Evolutionary conservation across 1,284 basidiomycete species (phyloP).

Genomic region (Thecaphora thlaspeos): DNA sequence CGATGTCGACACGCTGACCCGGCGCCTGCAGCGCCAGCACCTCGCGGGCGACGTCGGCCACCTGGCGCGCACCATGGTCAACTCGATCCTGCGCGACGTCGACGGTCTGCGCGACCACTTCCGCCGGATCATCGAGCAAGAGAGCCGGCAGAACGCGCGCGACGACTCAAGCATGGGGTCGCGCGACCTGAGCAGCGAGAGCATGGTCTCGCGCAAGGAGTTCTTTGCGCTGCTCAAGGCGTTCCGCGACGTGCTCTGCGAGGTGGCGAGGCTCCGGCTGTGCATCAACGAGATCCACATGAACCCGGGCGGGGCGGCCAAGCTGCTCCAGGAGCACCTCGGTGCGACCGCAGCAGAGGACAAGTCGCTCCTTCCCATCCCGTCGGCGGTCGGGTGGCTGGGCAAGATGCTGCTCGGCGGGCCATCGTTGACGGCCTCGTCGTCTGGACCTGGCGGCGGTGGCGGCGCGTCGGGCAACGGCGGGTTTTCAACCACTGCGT

Average conservation of each 20-base stretch:
- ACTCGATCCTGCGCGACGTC: conserved; percentile 72
- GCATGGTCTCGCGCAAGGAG: conserved; percentile 73
- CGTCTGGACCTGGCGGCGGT: conserved; percentile 1
- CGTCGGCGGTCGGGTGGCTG: conserved; percentile 40
- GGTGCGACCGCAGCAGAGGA: conserved; percentile 33
- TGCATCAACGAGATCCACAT: conserved; percentile 86
- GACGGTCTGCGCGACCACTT: conserved; percentile 72
- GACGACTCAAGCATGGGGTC: conserved; percentile 48
- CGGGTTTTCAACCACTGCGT: too few species aligned
- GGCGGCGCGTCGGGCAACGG: too few species aligned
- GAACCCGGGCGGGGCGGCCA: conserved; percentile 70
- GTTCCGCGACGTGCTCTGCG: conserved; percentile 78
- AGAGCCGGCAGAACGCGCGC: conserved; percentile 53
- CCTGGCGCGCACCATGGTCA: conserved; percentile 79
- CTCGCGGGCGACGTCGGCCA: conserved; percentile 82
- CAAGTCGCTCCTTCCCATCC: conserved; percentile 29
- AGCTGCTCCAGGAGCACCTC: conserved; percentile 51
- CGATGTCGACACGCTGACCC: conserved; percentile 82
- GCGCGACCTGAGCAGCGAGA: conserved; percentile 48
- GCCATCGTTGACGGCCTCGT: background rate
- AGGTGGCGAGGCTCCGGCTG: conserved; percentile 77
- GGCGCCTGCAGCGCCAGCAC: conserved; percentile 85
- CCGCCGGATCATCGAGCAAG: conserved; percentile 64
- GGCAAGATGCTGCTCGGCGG: conserved; percentile 38
- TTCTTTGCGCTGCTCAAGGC: conserved; percentile 79